Conservation (phyloP, 1,284 basidiomycete genomes). For the Calocybe gambosa region DNA sequence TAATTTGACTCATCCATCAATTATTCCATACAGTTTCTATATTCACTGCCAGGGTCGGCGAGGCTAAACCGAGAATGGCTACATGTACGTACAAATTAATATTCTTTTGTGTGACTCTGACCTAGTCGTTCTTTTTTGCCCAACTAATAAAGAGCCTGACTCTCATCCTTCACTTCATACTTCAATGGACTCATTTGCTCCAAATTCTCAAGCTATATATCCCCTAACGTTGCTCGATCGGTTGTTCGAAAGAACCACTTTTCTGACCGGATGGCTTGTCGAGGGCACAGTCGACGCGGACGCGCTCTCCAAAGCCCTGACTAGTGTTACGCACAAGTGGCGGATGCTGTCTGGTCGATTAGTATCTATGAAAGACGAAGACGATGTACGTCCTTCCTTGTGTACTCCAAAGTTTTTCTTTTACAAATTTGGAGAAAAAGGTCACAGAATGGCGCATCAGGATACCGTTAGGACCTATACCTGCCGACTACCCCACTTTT, state of each 20-base stretch:
- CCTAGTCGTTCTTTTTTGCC: not conserved
- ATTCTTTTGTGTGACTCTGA: not conserved
- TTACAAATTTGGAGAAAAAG: conserved; percentile 13
- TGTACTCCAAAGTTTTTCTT: not conserved
- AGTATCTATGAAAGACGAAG: conserved; percentile 22
- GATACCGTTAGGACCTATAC: conserved; percentile 28
- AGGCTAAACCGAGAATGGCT: too few relatives aligned
- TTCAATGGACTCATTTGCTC: conserved; percentile 9
- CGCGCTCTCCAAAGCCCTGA: conserved; percentile 25
- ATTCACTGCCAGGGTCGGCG: too few relatives aligned
- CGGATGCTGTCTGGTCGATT: conserved; percentile 33
- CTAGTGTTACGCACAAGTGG: conserved; percentile 34
- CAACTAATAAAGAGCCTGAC: too few relatives aligned
- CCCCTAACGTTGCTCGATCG: conserved; percentile 22
- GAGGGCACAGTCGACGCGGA: conserved; percentile 30
- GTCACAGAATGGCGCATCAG: conserved; percentile 27
- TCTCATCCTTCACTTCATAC: not conserved
- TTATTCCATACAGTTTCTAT: too few relatives aligned
- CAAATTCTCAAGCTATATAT: conserved; percentile 9
- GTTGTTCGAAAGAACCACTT: conserved; percentile 20
- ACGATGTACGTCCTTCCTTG: conserved; percentile 12
- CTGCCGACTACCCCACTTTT: conserved; percentile 27
- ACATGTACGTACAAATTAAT: too few relatives aligned
- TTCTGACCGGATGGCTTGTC: conserved; percentile 34
- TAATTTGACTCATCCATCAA: too few relatives aligned